A percentile compares a stretch with the other conserved stretches of the same genome.
phyloP scores from a whole-genome alignment of 768 basidiomycete species.

The Russula emetica region DNA sequence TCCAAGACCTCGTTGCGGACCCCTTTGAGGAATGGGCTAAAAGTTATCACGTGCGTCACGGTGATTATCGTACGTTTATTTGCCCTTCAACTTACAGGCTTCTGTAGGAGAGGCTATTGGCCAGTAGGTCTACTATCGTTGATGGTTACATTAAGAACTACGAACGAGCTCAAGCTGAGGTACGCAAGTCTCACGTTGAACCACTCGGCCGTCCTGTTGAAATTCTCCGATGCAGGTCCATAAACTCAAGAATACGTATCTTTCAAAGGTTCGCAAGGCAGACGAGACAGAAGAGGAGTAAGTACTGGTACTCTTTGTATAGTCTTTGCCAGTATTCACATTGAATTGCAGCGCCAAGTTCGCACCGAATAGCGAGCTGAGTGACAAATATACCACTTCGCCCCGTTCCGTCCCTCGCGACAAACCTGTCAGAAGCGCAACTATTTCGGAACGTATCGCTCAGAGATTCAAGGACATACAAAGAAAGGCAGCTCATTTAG shows the following conservation, averaged over 20 bases:
- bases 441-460: constrained; percentile 83
- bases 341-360: constrained; percentile 66
- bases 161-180: constrained; percentile 62
- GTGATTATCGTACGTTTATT: not conserved
- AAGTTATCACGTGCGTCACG: constrained; percentile 55
- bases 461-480: constrained; percentile 79
- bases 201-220: not conserved
- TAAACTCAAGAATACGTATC: constrained; percentile 72
- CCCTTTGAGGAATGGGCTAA: constrained; percentile 81
- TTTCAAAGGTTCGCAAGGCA: constrained; percentile 73
- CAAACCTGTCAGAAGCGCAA: constrained; percentile 61
- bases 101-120: constrained; percentile 20
- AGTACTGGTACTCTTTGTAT: constrained; percentile 34
- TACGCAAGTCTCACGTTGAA: constrained; percentile 32
- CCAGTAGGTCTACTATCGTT: constrained; percentile 23
- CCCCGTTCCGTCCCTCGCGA: constrained; percentile 59
- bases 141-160: constrained; percentile 50
- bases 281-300: constrained; percentile 96
- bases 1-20: constrained; percentile 68
- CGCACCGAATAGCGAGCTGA: constrained; percentile 59
- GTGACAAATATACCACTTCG: constrained; percentile 80
- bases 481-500: constrained; percentile 40
- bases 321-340: constrained; percentile 16
- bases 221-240: constrained; percentile 36
- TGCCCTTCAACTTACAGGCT: not conserved